phyloP scores from a whole-genome alignment of 2,329 filamentous ascomycete species.

The Scleromitrula shiraiana region DNA sequence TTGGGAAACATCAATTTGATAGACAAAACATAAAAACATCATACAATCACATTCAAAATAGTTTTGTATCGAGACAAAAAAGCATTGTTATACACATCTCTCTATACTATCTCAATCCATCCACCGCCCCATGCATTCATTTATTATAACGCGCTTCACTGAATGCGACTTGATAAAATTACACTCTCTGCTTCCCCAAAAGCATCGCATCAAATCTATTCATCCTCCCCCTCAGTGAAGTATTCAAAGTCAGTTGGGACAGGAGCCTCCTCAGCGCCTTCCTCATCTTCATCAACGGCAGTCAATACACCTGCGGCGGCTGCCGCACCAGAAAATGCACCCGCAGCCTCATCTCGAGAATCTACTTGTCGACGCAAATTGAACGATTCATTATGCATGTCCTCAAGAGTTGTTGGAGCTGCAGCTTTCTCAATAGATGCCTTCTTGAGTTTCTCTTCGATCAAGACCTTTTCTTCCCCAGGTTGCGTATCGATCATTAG shows the following conservation, averaged over 20 bases:
- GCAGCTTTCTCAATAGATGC: conserved; percentile 54
- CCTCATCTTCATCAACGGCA: conserved; percentile 77
- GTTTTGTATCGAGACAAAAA: neutral
- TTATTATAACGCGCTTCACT: conserved; percentile 1
- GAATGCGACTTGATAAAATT: conserved; percentile 6
- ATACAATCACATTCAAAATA: neutral
- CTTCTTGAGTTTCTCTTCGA: conserved; percentile 93
- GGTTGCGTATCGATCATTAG: conserved; percentile 81
- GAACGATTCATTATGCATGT: conserved; percentile 27
- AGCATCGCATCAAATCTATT: conserved; percentile 13
- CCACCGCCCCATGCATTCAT: neutral
- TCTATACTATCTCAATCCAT: conserved; percentile 8
- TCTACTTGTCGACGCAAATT: conserved; percentile 36
- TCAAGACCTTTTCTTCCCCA: conserved; percentile 66
- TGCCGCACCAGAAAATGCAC: conserved; percentile 44
- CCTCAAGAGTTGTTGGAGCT: conserved; percentile 28
- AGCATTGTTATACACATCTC: conserved; percentile 3
- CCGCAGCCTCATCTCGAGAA: conserved; percentile 23
- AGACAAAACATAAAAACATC: too few relatives aligned
- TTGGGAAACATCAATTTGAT: too few relatives aligned
- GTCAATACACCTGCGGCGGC: conserved; percentile 75
- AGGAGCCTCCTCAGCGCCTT: conserved; percentile 64
- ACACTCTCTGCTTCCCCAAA: neutral
- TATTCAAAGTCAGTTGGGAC: conserved; percentile 71
- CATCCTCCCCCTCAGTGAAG: conserved; percentile 42